Conservation (phyloP, 805 yeast species). For the Candida odintsovae region DNA sequence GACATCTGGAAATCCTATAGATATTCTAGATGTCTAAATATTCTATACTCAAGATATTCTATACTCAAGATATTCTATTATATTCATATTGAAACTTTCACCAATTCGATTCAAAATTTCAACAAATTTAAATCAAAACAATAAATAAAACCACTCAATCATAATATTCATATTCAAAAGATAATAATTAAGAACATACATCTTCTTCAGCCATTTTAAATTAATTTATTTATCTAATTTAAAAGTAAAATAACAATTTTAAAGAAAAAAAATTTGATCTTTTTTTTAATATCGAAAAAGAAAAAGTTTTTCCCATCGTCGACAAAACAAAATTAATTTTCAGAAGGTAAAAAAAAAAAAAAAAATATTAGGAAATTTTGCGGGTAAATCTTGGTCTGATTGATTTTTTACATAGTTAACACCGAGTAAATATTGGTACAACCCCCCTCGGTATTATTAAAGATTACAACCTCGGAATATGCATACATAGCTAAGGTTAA, state of each 20-base stretch:
- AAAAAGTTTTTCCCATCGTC: neutral
- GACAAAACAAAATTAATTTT: neutral
- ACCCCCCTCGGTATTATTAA: neutral
- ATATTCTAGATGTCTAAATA: too few species aligned
- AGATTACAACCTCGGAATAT: too few species aligned
- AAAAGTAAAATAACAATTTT: neutral
- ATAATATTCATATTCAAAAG: too few species aligned
- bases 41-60: too few species aligned
- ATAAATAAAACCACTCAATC: neutral
- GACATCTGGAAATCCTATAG: too few species aligned
- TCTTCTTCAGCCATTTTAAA: constrained; percentile 27
- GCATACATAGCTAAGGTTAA: too few species aligned
- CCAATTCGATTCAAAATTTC: too few species aligned
- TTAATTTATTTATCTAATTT: neutral
- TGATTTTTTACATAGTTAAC: too few species aligned
- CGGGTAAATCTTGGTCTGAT: constrained; percentile 1
- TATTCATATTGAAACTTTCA: too few species aligned
- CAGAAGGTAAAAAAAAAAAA: neutral
- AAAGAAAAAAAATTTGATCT: neutral
- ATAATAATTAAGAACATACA: constrained; percentile 12
- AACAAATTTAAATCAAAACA: too few species aligned
- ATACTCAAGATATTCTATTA: too few species aligned
- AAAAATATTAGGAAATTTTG: too few species aligned
- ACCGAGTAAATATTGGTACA: neutral
- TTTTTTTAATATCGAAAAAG: neutral